A percentile compares a stretch with the other conserved stretches of the same genome.
Conservation (phyloP, 495 filamentous ascomycete genomes). For the Talaromyces proteolyticus region DNA sequence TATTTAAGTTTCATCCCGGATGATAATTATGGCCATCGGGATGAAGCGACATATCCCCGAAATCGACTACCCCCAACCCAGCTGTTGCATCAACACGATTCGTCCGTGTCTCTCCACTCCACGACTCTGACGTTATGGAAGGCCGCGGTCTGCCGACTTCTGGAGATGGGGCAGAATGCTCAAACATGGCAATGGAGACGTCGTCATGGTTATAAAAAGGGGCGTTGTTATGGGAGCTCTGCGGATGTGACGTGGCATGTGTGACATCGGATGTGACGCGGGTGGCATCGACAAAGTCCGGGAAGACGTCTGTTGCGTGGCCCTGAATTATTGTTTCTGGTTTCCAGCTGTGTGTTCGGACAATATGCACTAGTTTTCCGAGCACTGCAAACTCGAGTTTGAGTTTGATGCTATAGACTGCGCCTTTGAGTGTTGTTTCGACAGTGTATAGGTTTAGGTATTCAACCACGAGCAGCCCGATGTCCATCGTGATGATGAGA, state of each 20-base stretch:
- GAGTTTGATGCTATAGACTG: constrained; percentile 59
- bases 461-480: constrained; percentile 50
- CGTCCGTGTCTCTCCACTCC: constrained; percentile 28
- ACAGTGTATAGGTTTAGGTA: constrained; percentile 51
- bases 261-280: constrained; percentile 39
- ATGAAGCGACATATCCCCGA: not conserved
- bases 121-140: constrained; percentile 23
- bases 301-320: constrained; percentile 18
- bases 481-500: constrained; percentile 50
- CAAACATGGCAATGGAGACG: constrained; percentile 40
- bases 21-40: not conserved
- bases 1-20: too few species aligned
- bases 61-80: constrained; percentile 2
- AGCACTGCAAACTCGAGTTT: constrained; percentile 63
- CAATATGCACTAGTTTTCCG: constrained; percentile 38
- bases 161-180: constrained; percentile 18
- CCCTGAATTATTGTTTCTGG: constrained; percentile 23
- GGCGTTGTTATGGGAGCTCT: constrained; percentile 15
- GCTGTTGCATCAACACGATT: constrained; percentile 4
- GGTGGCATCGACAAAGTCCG: constrained; percentile 41
- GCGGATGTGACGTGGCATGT: constrained; percentile 22
- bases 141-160: constrained; percentile 10
- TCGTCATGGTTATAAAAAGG: constrained; percentile 32
- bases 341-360: constrained; percentile 36
- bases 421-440: constrained; percentile 54